Conservation (phyloP, 345 rosid genomes). For the Sisymbrium irio region DNA sequence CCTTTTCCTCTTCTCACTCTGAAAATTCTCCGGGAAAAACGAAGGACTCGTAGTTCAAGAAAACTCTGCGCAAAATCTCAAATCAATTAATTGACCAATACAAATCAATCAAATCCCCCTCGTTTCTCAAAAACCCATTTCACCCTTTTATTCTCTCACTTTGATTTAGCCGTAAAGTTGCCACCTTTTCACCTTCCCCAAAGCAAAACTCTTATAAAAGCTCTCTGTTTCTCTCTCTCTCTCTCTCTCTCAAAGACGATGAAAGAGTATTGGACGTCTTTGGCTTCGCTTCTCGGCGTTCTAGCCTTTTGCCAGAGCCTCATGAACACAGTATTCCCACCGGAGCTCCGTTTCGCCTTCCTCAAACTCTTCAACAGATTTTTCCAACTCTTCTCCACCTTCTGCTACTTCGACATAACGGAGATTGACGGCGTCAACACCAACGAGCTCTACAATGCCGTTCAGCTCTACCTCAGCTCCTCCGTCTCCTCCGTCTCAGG, state of each 20-base stretch:
- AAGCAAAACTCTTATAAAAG: background rate
- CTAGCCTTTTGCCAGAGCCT: constrained; percentile 23
- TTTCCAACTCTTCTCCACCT: constrained; percentile 32
- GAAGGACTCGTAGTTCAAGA: constrained; percentile 9
- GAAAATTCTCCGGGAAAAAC: background rate
- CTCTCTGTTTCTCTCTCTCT: background rate
- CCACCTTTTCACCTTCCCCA: background rate
- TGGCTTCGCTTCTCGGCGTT: constrained; percentile 31
- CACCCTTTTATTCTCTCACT: background rate
- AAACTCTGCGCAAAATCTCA: constrained; percentile 3
- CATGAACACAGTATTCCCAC: constrained; percentile 18
- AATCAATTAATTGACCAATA: constrained; percentile 1
- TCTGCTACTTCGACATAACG: constrained; percentile 80
- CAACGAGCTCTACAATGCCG: constrained; percentile 95
- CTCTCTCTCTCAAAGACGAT: constrained; percentile 1
- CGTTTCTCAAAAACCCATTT: constrained; percentile 8
- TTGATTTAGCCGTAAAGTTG: constrained; percentile 17
- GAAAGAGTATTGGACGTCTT: constrained; percentile 22
- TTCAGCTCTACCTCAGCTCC: constrained; percentile 79
- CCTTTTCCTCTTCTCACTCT: background rate
- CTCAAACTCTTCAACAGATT: constrained; percentile 7
- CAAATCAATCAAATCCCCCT: constrained; percentile 5
- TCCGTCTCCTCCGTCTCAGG: constrained; percentile 45
- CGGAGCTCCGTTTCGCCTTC: constrained; percentile 22
- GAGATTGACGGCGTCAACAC: constrained; percentile 94